These are phyloP conservation scores for Psilocybe azurescens DNA, from an alignment of 768 basidiomycete genomes.

Conservation along the genomic window DNA sequence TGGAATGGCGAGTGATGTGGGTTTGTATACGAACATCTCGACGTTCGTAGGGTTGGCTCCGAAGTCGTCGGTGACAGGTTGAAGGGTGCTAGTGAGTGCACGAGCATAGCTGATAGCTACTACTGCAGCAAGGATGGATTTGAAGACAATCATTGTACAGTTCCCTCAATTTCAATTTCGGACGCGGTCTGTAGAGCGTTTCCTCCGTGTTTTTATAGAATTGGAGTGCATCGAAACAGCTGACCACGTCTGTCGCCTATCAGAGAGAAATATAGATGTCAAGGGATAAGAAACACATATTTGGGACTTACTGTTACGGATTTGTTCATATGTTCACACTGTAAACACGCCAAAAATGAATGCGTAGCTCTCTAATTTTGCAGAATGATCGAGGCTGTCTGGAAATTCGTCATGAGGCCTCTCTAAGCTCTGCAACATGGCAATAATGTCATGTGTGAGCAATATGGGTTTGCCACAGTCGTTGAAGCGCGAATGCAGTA, in stretches of 20 bases:
- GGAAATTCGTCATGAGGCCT: no score
- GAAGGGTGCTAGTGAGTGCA: constrained; percentile 29
- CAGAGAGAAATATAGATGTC: no score
- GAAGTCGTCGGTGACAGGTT: constrained; percentile 48
- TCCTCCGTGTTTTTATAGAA: background rate
- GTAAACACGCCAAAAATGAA: no score
- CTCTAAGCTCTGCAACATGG: no score
- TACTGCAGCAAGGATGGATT: constrained; percentile 6
- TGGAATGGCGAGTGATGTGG: constrained; percentile 37
- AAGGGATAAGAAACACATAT: no score
- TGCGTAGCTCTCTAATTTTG: no score
- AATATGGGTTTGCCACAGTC: no score
- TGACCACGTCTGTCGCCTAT: background rate
- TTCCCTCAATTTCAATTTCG: background rate
- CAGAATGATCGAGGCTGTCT: no score
- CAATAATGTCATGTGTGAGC: no score
- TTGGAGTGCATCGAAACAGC: background rate
- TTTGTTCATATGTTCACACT: no score
- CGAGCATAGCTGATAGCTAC: constrained; percentile 13
- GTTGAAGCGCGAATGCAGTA: no score
- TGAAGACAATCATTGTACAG: constrained; percentile 17
- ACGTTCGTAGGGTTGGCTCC: constrained; percentile 59
- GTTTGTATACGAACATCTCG: constrained; percentile 50
- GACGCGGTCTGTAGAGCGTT: background rate
- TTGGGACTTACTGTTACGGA: no score